phyloP scores from a whole-genome alignment of 768 basidiomycete species.

The Suillus fuscotomentosus region DNA sequence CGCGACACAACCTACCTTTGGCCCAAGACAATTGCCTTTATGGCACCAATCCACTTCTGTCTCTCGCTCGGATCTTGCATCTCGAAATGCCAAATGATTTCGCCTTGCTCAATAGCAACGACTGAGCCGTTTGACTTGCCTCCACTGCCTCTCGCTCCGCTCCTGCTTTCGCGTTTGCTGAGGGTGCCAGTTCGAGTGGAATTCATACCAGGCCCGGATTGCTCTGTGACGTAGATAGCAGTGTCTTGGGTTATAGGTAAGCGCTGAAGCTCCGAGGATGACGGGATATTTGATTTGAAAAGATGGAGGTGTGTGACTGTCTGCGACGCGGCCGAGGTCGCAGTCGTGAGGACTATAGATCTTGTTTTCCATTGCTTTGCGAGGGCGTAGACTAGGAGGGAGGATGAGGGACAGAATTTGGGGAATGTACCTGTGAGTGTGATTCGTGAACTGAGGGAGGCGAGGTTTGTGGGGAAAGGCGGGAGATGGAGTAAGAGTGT shows the following conservation, averaged over 20 bases:
- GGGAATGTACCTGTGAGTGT: conserved; percentile 55
- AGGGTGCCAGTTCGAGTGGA: background rate
- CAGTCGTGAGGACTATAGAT: conserved; percentile 55
- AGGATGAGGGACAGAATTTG: conserved; percentile 67
- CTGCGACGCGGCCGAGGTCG: conserved; percentile 20
- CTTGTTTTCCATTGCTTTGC: conserved; percentile 72
- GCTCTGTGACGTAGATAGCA: conserved; percentile 56
- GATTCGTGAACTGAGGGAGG: conserved; percentile 49
- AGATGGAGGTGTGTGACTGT: conserved; percentile 61
- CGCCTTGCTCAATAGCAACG: conserved; percentile 37
- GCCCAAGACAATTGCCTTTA: conserved; percentile 69
- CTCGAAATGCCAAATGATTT: conserved; percentile 70
- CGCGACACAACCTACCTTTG: conserved; percentile 31
- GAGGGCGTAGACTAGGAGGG: conserved; percentile 70
- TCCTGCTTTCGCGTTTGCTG: conserved; percentile 6
- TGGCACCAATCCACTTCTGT: conserved; percentile 73
- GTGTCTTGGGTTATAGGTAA: conserved; percentile 76
- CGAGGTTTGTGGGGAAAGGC: conserved; percentile 59
- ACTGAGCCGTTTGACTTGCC: background rate
- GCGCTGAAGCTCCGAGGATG: conserved; percentile 71
- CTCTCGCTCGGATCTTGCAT: conserved; percentile 59
- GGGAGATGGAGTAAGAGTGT: conserved; percentile 35
- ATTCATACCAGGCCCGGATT: background rate
- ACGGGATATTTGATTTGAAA: conserved; percentile 59
- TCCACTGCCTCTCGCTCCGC: background rate